These are phyloP conservation scores for Acer campestre DNA, from an alignment of 345 rosid species.

Conservation along the genomic window DNA sequence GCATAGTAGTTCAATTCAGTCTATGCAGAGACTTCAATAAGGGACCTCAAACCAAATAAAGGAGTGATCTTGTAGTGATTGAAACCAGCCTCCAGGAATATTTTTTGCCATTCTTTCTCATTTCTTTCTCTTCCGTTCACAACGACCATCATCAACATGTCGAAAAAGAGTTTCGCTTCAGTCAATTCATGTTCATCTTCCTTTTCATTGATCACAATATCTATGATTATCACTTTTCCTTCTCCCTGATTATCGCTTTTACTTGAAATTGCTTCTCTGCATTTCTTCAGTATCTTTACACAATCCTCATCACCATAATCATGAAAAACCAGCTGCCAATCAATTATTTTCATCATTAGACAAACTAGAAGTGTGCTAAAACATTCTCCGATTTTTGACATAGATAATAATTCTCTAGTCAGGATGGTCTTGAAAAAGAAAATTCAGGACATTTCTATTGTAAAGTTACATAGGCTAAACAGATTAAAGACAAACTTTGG, in stretches of 20 bases:
- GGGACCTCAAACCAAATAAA: conserved; percentile 39
- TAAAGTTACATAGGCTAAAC: too few species aligned
- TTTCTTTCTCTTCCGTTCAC: conserved; percentile 37
- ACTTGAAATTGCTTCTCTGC: conserved; percentile 36
- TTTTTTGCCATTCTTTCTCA: conserved; percentile 33
- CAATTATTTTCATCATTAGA: background rate
- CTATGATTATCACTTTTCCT: conserved; percentile 29
- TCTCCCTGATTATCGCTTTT: background rate
- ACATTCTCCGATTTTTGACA: background rate
- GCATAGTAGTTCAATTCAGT: background rate
- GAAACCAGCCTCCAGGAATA: conserved; percentile 40
- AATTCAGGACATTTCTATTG: too few species aligned
- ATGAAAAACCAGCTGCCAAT: conserved; percentile 41
- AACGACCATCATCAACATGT: conserved; percentile 44
- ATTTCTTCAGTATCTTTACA: conserved; percentile 43
- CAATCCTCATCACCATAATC: conserved; percentile 52
- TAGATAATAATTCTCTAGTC: too few species aligned
- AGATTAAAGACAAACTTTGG: too few species aligned
- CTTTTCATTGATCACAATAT: conserved; percentile 22
- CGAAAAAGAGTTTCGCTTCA: conserved; percentile 40
- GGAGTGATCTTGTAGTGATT: conserved; percentile 36
- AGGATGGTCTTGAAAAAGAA: too few species aligned
- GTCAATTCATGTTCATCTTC: conserved; percentile 23
- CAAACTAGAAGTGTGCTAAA: background rate
- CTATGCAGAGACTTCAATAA: conserved; percentile 44